Base-by-base conservation (phyloP, 768 basidiomycete species). In the Macrolepiota fuliginosa region DNA sequence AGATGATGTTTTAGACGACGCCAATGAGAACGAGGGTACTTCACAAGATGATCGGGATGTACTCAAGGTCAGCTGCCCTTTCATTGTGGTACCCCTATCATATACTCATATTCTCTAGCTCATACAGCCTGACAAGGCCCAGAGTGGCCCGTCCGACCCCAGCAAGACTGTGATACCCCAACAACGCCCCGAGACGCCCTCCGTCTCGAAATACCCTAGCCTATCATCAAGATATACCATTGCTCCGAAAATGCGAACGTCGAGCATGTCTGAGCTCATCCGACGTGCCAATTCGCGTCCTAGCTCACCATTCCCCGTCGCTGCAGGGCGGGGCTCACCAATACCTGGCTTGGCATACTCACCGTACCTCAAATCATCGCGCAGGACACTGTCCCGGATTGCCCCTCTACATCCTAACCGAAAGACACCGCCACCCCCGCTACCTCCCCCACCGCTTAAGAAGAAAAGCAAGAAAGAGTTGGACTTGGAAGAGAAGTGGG, bases 381-480 rank as follows among this genome's bases (percentile, higher is more conserved):
- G 84, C 39, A 80, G 78, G 45, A 70, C 83, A 53, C 79, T 93
- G 36, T 83, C 86, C 1, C 79, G 77, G 35, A 92, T 93, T 62
- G 91, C 89, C 11, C 90, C 91, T 2, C 77, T 93, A 25, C 91
- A 92, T 66, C 83, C 85, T 9, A 89, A 90, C 69, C 77, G 90
- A 52, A 81, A 83, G 13, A 84, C 88, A 1, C 91, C 91, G 0
- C 90, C 91, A 0, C 90, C 89, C 0, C 88, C 89, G 0, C 80
- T 77, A 1, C 91, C 91, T 0, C 83, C 85, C 3, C 86, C 85
- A 0, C 89, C 89, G 4, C 85, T 87, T 49, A 83, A 81, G 64
- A 90, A 86, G 74, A 92, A 92, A 77, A 87, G 84, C 55, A 91
- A 91, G 78, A 92, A 92, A 70, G 84, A 90, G 73, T 72, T 89